A percentile compares a stretch with the other conserved stretches of the same genome.
These are phyloP conservation scores for Trichocomaceae sp. DNA, from an alignment of 2,329 filamentous ascomycete species.

Conservation along the genomic window DNA sequence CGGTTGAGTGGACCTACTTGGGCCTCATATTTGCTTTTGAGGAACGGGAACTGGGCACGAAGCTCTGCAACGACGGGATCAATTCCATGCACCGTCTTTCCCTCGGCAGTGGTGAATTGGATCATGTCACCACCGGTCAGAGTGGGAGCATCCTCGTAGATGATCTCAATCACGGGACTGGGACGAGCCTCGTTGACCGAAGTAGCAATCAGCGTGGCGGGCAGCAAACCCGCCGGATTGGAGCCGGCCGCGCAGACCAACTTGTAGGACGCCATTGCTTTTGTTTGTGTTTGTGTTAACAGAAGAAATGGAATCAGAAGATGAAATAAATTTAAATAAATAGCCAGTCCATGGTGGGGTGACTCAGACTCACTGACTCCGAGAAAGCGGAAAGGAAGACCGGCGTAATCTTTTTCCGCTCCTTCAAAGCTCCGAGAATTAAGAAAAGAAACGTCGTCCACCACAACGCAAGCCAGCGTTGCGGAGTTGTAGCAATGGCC, in stretches of 20 bases:
- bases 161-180: constrained; percentile 30
- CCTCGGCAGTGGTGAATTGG: constrained; percentile 25
- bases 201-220: constrained; percentile 35
- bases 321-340: no score
- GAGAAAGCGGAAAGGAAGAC: neutral
- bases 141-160: constrained; percentile 32
- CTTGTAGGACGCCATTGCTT: constrained; percentile 26
- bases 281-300: neutral
- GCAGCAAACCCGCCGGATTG: constrained; percentile 36
- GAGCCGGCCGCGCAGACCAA: constrained; percentile 35
- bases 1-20: constrained; percentile 24
- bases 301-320: neutral
- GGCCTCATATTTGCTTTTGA: constrained; percentile 32
- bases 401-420: constrained; percentile 9
- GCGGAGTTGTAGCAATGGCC: constrained; percentile 24
- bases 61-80: constrained; percentile 29
- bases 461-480: neutral
- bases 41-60: constrained; percentile 29
- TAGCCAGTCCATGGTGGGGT: constrained; percentile 7
- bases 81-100: constrained; percentile 27
- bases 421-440: constrained; percentile 11
- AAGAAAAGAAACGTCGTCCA: constrained; percentile 8
- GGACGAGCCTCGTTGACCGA: constrained; percentile 35
- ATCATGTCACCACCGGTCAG: constrained; percentile 30
- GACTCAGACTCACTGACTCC: no score